Evolutionary conservation across 2,329 filamentous ascomycete species (phyloP), one percentile per base, ranked within the genome.

Genomic region (Aspergillus quadricinctus): DNA sequence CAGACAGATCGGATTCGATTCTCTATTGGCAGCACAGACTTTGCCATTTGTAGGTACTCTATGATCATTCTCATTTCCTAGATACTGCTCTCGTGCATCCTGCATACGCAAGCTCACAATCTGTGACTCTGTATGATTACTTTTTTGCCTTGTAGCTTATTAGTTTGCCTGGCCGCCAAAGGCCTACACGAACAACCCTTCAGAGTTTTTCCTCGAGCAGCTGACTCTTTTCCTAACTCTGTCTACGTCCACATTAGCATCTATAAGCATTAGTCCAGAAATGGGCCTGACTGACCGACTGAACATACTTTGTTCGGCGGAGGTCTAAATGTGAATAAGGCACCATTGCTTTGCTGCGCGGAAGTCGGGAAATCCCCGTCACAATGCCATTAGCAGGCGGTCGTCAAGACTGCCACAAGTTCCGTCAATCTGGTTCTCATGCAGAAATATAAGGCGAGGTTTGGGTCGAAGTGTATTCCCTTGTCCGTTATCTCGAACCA

Each of bases 1-100:
- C 57, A 58, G 62, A 61, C 61, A 48, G 53, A 59, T 63, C 57
- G 54, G 57, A 62, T 64, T 58, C 46, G 45, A 54, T 50, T 40
- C 27, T 48, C 28, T 45, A 48, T 50, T 17, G 23, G 43, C 48
- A 49, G 49, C 48, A 48, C 43, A 35, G 49, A 27, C 43, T 23
- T 46, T 35, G 31, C 14, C 31, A 35, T 7, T 35, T 7, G 5
- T 35, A n/a, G n/a, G n/a, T n/a, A 7, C 4, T 17, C 29, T 45
- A 45, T 6, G 21, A 17, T 46, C 43, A 46, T 25, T 11, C 10
- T 46, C 23, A 46, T 7, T 9, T n/a, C 43, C 31, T 37, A 37
- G 31, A 21, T 11, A 27, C 23, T 46, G 43, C 21, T 46, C 11
- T 46, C 17, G 43, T 46, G 21, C 43, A 46, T 46, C 19, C 14